Conservation (phyloP, 495 filamentous ascomycete genomes). For the Jackrogersella minutella region DNA sequence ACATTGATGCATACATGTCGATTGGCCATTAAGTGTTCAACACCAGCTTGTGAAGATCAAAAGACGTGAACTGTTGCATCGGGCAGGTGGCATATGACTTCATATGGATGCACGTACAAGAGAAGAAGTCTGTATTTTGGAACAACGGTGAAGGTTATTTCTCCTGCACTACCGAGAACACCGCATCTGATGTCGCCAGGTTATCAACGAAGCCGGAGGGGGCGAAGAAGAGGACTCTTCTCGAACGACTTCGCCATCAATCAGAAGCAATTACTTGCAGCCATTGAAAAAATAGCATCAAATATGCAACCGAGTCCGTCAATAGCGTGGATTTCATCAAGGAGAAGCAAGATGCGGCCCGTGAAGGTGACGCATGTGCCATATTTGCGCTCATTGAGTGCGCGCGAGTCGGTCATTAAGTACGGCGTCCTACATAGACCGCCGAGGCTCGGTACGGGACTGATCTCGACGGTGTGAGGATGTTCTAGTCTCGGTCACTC, state of each 20-base stretch:
- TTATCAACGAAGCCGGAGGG: slow-evolving; percentile 46
- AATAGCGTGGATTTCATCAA: slow-evolving; percentile 28
- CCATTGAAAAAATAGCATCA: slow-evolving; percentile 47
- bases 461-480: neutral
- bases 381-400: slow-evolving; percentile 39
- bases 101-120: slow-evolving; percentile 45
- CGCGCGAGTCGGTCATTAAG: slow-evolving; percentile 9
- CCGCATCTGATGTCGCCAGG: slow-evolving; percentile 47
- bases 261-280: slow-evolving; percentile 51
- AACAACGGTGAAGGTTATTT: slow-evolving; percentile 53
- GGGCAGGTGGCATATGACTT: slow-evolving; percentile 47
- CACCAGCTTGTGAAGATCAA: no score
- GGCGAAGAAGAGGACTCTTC: slow-evolving; percentile 54
- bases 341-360: slow-evolving; percentile 35
- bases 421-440: neutral
- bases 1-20: no score
- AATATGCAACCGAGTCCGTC: slow-evolving; percentile 38
- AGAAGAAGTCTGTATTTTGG: slow-evolving; percentile 45
- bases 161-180: slow-evolving; percentile 51
- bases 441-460: slow-evolving; percentile 1
- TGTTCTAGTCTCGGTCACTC: neutral
- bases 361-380: slow-evolving; percentile 25
- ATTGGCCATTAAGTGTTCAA: slow-evolving; percentile 56
- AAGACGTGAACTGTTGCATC: no score
- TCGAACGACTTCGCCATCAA: slow-evolving; percentile 50